phyloP scores from a whole-genome alignment of 2,329 filamentous ascomycete species.

The Penicillium sp. region DNA sequence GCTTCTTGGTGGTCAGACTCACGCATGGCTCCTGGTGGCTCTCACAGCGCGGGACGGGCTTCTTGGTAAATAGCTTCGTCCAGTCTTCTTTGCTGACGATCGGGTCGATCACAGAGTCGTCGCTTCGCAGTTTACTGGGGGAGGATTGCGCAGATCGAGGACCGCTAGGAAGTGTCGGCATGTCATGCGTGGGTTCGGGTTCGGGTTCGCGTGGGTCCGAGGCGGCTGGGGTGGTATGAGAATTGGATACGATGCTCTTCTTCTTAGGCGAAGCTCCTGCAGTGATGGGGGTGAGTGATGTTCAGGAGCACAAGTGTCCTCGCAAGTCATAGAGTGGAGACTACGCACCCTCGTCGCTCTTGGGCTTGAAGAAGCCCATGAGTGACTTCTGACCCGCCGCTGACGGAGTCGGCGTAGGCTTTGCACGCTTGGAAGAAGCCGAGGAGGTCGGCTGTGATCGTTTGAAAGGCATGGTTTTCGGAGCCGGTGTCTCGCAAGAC shows the following conservation, averaged over 20 bases:
- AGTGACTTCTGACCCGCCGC: slow-evolving; percentile 58
- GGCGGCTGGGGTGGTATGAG: background rate
- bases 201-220: background rate
- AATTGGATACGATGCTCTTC: background rate
- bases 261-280: background rate
- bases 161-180: background rate
- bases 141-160: slow-evolving; percentile 4
- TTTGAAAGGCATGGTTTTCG: slow-evolving; percentile 31
- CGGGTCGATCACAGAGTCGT: slow-evolving; percentile 59
- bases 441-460: slow-evolving; percentile 37
- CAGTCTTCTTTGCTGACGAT: slow-evolving; percentile 76
- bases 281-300: background rate
- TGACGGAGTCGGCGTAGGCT: slow-evolving; percentile 36
- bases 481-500: background rate
- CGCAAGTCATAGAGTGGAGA: background rate
- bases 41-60: slow-evolving; percentile 74
- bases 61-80: slow-evolving; percentile 77
- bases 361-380: slow-evolving; percentile 76
- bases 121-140: slow-evolving; percentile 32
- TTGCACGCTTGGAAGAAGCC: slow-evolving; percentile 51
- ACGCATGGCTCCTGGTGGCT: slow-evolving; percentile 81
- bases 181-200: background rate
- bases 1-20: slow-evolving; percentile 79
- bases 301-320: background rate
- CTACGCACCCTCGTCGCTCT: slow-evolving; percentile 30